Base-by-base conservation (phyloP, 106 monocot species). In the Platanthera zijinensis region DNA sequence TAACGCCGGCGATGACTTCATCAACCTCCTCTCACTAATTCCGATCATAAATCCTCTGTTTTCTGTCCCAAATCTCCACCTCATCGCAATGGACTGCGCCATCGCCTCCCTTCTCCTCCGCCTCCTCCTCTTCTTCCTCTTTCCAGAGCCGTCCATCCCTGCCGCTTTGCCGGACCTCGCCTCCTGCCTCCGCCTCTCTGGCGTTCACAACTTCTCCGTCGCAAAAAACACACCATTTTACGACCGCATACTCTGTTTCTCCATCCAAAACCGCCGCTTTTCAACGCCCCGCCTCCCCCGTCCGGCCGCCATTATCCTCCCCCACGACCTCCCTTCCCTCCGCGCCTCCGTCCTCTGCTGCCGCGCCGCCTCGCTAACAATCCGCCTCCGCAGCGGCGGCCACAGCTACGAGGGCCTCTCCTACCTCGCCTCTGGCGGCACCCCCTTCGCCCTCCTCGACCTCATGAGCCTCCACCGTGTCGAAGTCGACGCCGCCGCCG, bases 321-420 rank as follows among this genome's bases (percentile, higher is more conserved):
- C 87, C 1, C 10, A 48, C 47, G 76, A 76, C 52, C 52, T 47
- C 79, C 50, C 57, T 45, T 75, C 76, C 69, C 82, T 87, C 62
- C 79, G 54, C 67, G 50, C 12, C 79, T 52, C 87, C 10, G 61
- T 87, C 72, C 49, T 79, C 10, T 84, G 84, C 52, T 77, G 77
- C 19, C 82, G 87, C 51, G 50, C 17, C 10, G 63, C 77, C 21
- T 76, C 57, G 5, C 51, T 84, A 2, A 52, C 86, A 52, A 84
- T 86, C 79, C 82, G 89, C 21, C n/a, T 86, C 10, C 77, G 84
- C 8, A 86, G 89, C 49, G 86, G 89, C 53, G 89, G 86, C 2
- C 89, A 89, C 79, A 86, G 86, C 71, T 84, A 84, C 39, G 89
- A 89, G 79, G 86, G 86, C 21, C 59, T 86, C 25, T 89, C 86